Base-by-base conservation (phyloP, 768 basidiomycete genomes). In the Fomitopsis pulvina region DNA sequence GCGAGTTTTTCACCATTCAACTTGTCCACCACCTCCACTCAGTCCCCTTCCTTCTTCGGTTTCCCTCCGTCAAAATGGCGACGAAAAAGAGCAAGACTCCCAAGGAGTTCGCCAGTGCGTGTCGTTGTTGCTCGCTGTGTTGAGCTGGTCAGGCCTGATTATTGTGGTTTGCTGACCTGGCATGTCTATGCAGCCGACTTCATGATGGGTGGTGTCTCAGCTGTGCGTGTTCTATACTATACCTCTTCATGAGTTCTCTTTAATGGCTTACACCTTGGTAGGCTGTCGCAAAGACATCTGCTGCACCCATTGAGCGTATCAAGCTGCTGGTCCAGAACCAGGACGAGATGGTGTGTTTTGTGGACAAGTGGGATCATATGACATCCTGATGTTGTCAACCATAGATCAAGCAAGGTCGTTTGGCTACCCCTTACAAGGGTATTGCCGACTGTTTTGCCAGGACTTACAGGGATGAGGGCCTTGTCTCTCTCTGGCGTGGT, bases 241-340 rank as follows among this genome's bases (percentile, higher is more conserved):
- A 21, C 27, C 34, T 26, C 6, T 26, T 0, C 37, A 8, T 28
- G 12, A n/a, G n/a, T 53, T 34, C 26, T 48, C 14, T 52, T 45
- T 54, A 67, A 51, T 68, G 49, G 32, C 27, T n/a, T n/a, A n/a
- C n/a, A n/a, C n/a, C n/a, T n/a, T n/a, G n/a, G n/a, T n/a, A 93
- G 91, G 96, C 96, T 61, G 91, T 98, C 70, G 88, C 96, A 49
- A 99, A 99, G 83, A 98, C 96, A 59, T 89, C 88, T 58, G 96
- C 96, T 62, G 96, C 96, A 57, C 96, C 96, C 73, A 99, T 99
- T 65, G 96, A 98, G 83, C 93, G 96, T 67, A 95, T 99, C 74
- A 99, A 99, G 79, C 85, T 98, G 64, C 74, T 95, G 68, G 87
- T 95, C 53, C 92, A 97, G 75, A 97, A 96, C 76, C 95, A 98